Evolutionary conservation across 2,329 filamentous ascomycete genomes (phyloP).

Genomic region (Orbilia quercus): DNA sequence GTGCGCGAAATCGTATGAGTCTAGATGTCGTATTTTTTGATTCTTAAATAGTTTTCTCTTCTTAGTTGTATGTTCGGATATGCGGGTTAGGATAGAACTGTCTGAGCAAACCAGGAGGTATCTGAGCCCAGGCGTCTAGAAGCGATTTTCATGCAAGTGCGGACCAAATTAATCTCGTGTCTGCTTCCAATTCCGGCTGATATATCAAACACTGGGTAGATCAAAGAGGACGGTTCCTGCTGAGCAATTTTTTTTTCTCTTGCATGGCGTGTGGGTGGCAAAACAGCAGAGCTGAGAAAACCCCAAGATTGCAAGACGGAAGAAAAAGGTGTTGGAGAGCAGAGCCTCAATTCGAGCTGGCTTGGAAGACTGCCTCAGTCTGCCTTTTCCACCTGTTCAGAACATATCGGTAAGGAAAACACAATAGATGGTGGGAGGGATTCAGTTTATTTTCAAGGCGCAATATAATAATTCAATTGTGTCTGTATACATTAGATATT

Average conservation of each 20-base stretch:
- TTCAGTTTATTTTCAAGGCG: too few relatives aligned
- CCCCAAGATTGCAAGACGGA: not conserved
- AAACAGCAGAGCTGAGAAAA: slow-evolving; percentile 26
- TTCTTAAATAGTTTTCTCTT: too few relatives aligned
- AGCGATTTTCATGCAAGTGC: too few relatives aligned
- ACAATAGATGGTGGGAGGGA: too few relatives aligned
- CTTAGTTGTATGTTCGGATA: too few relatives aligned
- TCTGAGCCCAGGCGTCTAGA: too few relatives aligned
- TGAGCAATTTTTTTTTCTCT: not conserved
- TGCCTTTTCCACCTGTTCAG: slow-evolving; percentile 1
- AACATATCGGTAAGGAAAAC: not conserved
- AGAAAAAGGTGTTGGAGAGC: not conserved
- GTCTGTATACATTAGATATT: too few relatives aligned
- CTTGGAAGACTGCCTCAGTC: slow-evolving; percentile 20
- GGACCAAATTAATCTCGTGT: not conserved
- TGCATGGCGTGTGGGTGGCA: slow-evolving; percentile 20
- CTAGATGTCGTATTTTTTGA: too few relatives aligned
- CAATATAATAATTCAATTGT: too few relatives aligned
- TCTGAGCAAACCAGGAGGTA: too few relatives aligned
- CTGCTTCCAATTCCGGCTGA: not conserved
- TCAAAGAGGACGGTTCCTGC: not conserved
- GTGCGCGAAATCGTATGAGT: too few relatives aligned
- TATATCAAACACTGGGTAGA: not conserved
- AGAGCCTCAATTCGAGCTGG: not conserved
- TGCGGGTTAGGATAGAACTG: too few relatives aligned